Percentiles rank a stretch among this genome's conserved stretches.
Conservation (phyloP, 2,329 filamentous ascomycete species). For the Alternaria arborescens region DNA sequence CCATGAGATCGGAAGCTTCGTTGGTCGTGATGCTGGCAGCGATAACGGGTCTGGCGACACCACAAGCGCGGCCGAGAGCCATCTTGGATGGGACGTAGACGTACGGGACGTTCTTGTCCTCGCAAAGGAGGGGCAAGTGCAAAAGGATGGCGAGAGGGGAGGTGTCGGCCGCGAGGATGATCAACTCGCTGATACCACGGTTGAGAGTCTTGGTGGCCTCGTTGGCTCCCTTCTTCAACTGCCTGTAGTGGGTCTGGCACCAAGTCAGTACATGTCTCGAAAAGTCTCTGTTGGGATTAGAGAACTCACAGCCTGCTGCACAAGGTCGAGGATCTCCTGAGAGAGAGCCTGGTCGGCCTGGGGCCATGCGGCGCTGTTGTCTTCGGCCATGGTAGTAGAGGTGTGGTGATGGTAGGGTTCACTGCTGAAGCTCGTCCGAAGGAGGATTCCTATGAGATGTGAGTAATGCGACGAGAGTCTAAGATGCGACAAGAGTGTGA, state of each 20-base stretch:
- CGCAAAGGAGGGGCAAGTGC: slow-evolving; percentile 81
- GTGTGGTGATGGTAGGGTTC: slow-evolving; percentile 32
- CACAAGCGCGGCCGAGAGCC: slow-evolving; percentile 74
- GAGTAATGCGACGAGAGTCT: not conserved
- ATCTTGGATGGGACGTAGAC: slow-evolving; percentile 77
- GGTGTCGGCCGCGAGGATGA: slow-evolving; percentile 84
- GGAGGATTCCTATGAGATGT: slow-evolving; percentile 32
- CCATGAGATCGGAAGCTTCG: slow-evolving; percentile 66
- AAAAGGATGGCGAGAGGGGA: slow-evolving; percentile 78
- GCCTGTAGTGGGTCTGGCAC: slow-evolving; percentile 25
- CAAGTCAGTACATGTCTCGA: not conserved
- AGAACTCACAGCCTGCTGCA: slow-evolving; percentile 32
- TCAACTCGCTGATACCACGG: slow-evolving; percentile 87
- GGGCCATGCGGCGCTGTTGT: slow-evolving; percentile 47
- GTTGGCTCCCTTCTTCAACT: slow-evolving; percentile 62
- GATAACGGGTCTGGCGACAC: slow-evolving; percentile 88
- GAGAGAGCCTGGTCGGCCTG: slow-evolving; percentile 59
- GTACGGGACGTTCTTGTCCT: slow-evolving; percentile 77
- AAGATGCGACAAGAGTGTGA: too few relatives aligned
- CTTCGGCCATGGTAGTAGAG: slow-evolving; percentile 35
- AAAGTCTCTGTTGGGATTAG: not conserved
- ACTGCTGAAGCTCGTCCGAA: slow-evolving; percentile 48
- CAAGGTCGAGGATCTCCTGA: slow-evolving; percentile 55
- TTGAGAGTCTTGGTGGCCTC: slow-evolving; percentile 83
- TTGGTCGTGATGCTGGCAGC: slow-evolving; percentile 82